Conservation (phyloP, 2,329 filamentous ascomycete species). For the Exophiala viscosa region DNA sequence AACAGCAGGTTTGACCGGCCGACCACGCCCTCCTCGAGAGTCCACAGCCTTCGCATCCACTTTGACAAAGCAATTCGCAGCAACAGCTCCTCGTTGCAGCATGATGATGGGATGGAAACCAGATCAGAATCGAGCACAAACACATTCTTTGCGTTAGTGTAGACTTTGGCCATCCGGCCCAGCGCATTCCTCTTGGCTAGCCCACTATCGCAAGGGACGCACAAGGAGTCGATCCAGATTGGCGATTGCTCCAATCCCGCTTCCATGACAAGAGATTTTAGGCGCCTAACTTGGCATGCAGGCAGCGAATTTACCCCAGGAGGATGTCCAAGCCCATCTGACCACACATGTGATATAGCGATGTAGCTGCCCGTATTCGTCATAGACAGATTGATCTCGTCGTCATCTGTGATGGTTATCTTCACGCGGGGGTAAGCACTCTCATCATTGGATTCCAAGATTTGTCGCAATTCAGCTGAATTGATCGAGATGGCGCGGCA, state of each 20-base stretch:
- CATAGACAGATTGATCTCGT: neutral
- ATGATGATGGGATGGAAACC: neutral
- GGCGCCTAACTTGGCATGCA: constrained; percentile 1
- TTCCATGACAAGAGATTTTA: neutral
- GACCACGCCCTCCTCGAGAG: constrained; percentile 4
- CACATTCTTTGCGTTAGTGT: neutral
- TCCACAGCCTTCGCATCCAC: constrained; percentile 6
- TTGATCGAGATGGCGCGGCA: neutral
- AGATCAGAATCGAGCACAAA: constrained; percentile 5
- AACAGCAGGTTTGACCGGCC: constrained; percentile 5
- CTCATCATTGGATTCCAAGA: neutral
- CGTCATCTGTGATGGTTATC: neutral
- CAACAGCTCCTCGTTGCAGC: neutral
- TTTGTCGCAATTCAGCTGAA: neutral
- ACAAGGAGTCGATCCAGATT: constrained; percentile 1
- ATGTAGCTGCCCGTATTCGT: neutral
- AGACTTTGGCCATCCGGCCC: constrained; percentile 3
- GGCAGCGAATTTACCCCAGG: neutral
- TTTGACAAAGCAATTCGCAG: constrained; percentile 3
- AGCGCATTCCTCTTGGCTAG: constrained; percentile 2
- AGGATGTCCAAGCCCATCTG: constrained; percentile 5
- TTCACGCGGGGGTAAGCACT: neutral
- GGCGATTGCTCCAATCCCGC: neutral
- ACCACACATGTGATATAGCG: constrained; percentile 10
- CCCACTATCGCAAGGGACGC: neutral